These are phyloP conservation scores for Pseudogymnoascus sp. DNA, from an alignment of 2,329 filamentous ascomycete genomes.

Conservation along the genomic window DNA sequence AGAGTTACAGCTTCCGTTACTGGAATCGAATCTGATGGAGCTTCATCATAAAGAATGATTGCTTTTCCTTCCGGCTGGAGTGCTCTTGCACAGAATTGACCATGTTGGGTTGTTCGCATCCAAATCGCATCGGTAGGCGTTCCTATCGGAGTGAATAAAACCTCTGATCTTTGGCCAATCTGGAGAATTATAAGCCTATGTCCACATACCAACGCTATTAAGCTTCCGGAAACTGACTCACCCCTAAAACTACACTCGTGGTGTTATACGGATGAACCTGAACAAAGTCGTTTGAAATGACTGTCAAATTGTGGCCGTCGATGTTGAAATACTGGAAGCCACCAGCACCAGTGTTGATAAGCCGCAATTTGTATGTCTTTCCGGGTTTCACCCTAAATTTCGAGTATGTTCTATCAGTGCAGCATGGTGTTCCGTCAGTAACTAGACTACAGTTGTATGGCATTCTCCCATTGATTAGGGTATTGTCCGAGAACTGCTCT, in stretches of 20 bases:
- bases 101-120: slow-evolving; percentile 45
- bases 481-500: slow-evolving; percentile 4
- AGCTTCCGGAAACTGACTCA: neutral
- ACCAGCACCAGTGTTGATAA: slow-evolving; percentile 42
- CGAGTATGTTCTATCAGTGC: neutral
- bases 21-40: neutral
- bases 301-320: slow-evolving; percentile 49
- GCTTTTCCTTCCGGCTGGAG: slow-evolving; percentile 2
- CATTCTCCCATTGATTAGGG: slow-evolving; percentile 29
- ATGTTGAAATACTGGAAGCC: slow-evolving; percentile 40
- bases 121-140: slow-evolving; percentile 44
- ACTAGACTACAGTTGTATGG: slow-evolving; percentile 18
- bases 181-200: slow-evolving; percentile 52
- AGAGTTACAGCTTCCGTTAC: slow-evolving; percentile 31
- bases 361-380: slow-evolving; percentile 39
- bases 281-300: slow-evolving; percentile 58
- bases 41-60: neutral
- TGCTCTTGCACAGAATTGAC: neutral
- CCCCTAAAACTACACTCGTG: slow-evolving; percentile 25
- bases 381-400: slow-evolving; percentile 31
- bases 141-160: slow-evolving; percentile 41
- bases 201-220: slow-evolving; percentile 32
- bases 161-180: slow-evolving; percentile 43
- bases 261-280: slow-evolving; percentile 44
- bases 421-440: neutral